Evolutionary conservation across 2,329 filamentous ascomycete genomes (phyloP).

Genomic region (Cladosporium velox): DNA sequence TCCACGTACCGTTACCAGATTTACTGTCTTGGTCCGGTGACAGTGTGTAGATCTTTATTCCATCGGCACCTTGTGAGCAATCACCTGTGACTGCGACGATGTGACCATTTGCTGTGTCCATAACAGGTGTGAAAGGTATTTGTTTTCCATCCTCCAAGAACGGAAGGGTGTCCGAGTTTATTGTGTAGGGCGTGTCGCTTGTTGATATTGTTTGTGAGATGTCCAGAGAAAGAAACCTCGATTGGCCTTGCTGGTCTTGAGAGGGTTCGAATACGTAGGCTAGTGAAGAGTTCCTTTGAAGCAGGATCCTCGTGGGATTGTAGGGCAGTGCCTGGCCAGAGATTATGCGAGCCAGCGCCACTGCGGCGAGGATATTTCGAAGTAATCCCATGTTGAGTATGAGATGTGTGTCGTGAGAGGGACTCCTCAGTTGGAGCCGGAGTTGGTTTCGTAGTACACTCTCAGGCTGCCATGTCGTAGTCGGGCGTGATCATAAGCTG

Average conservation of each 20-base stretch:
- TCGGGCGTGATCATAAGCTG: slow-evolving; percentile 2
- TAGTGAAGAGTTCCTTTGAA: slow-evolving; percentile 52
- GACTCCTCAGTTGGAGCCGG: background rate
- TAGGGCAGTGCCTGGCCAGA: slow-evolving; percentile 62
- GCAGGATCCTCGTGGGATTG: slow-evolving; percentile 72
- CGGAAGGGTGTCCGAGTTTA: slow-evolving; percentile 59
- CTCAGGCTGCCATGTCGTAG: slow-evolving; percentile 1
- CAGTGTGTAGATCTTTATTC: slow-evolving; percentile 68
- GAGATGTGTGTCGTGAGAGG: background rate
- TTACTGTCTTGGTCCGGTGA: slow-evolving; percentile 47
- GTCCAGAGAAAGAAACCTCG: slow-evolving; percentile 66
- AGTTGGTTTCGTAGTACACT: background rate
- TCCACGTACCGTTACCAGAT: slow-evolving; percentile 59
- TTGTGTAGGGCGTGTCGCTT: slow-evolving; percentile 50
- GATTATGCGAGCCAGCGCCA: slow-evolving; percentile 10
- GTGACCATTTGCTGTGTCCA: slow-evolving; percentile 64
- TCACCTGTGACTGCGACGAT: slow-evolving; percentile 74
- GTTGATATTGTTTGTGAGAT: slow-evolving; percentile 58
- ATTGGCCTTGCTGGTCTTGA: slow-evolving; percentile 46
- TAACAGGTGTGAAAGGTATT: slow-evolving; percentile 66
- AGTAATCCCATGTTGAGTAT: slow-evolving; percentile 8
- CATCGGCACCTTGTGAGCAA: slow-evolving; percentile 59
- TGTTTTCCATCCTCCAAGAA: slow-evolving; percentile 58
- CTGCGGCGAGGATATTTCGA: slow-evolving; percentile 14
- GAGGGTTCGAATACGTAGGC: slow-evolving; percentile 71